Conservation (phyloP, 495 filamentous ascomycete genomes). For the Hypoxylon intermedium region DNA sequence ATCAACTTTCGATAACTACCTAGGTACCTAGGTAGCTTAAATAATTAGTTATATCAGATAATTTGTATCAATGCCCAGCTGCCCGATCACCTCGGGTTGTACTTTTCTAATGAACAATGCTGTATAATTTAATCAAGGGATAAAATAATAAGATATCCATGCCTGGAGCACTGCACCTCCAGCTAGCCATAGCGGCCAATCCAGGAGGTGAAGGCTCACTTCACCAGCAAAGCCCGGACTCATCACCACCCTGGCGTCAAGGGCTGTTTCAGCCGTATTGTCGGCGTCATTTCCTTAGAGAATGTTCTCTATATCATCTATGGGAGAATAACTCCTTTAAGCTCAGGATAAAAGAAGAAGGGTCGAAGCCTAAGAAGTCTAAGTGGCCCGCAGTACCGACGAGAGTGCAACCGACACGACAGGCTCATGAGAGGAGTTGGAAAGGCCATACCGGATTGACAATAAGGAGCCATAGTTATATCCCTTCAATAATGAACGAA, state of each 20-base stretch:
- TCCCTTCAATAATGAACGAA: not conserved
- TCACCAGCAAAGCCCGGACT: slow-evolving; percentile 3
- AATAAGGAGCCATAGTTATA: slow-evolving; percentile 1
- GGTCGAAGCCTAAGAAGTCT: slow-evolving; percentile 7
- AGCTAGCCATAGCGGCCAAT: slow-evolving; percentile 4
- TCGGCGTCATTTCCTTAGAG: slow-evolving; percentile 28
- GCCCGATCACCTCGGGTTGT: too few relatives aligned
- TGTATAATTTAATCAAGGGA: too few relatives aligned
- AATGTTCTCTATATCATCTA: slow-evolving; percentile 30
- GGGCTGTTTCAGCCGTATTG: slow-evolving; percentile 26
- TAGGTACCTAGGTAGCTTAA: too few relatives aligned
- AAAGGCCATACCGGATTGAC: not conserved
- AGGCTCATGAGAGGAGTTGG: slow-evolving; percentile 22
- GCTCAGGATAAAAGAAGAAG: not conserved
- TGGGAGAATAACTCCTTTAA: slow-evolving; percentile 9
- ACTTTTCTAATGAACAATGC: too few relatives aligned
- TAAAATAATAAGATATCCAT: too few relatives aligned
- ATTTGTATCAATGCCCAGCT: too few relatives aligned
- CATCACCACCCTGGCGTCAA: slow-evolving; percentile 25
- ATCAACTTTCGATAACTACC: too few relatives aligned
- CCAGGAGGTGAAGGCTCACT: not conserved
- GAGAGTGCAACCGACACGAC: slow-evolving; percentile 24
- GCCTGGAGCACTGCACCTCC: too few relatives aligned
- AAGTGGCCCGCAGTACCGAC: slow-evolving; percentile 29
- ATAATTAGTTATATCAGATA: too few relatives aligned